These are phyloP conservation scores for Hyphodiscus sp. DNA, from an alignment of 2,329 filamentous ascomycete genomes.

Conservation along the genomic window DNA sequence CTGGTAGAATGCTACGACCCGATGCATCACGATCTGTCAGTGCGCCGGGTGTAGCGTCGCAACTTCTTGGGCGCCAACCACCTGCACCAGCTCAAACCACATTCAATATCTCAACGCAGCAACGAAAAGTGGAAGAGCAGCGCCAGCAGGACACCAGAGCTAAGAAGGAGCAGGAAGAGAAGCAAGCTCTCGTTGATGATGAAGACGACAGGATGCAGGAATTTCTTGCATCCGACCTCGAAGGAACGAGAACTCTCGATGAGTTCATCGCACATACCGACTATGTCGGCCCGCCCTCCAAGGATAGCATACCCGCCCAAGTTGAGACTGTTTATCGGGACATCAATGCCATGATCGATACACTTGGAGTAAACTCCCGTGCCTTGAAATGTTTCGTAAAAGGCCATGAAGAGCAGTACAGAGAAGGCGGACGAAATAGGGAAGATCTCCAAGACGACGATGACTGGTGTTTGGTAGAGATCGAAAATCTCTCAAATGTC, in stretches of 20 bases:
- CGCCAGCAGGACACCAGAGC: constrained; percentile 36
- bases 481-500: constrained; percentile 59
- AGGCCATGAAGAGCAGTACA: constrained; percentile 54
- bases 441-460: constrained; percentile 64
- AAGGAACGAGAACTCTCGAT: constrained; percentile 56
- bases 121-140: constrained; percentile 24
- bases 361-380: constrained; percentile 78
- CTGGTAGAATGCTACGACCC: constrained; percentile 41
- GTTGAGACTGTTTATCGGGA: constrained; percentile 68
- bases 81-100: constrained; percentile 36
- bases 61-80: constrained; percentile 41
- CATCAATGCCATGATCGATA: constrained; percentile 92
- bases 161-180: constrained; percentile 50
- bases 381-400: constrained; percentile 50
- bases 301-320: constrained; percentile 53
- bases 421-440: constrained; percentile 49
- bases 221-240: constrained; percentile 52
- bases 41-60: constrained; percentile 52
- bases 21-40: constrained; percentile 53
- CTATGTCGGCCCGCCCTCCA: constrained; percentile 38
- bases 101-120: constrained; percentile 19
- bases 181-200: constrained; percentile 54
- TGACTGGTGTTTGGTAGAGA: constrained; percentile 70
- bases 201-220: constrained; percentile 63
- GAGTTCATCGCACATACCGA: constrained; percentile 61